Evolutionary conservation across 257 asterid genomes (phyloP), one percentile per base, ranked within the genome.

Genomic region (Linaria vulgaris): DNA sequence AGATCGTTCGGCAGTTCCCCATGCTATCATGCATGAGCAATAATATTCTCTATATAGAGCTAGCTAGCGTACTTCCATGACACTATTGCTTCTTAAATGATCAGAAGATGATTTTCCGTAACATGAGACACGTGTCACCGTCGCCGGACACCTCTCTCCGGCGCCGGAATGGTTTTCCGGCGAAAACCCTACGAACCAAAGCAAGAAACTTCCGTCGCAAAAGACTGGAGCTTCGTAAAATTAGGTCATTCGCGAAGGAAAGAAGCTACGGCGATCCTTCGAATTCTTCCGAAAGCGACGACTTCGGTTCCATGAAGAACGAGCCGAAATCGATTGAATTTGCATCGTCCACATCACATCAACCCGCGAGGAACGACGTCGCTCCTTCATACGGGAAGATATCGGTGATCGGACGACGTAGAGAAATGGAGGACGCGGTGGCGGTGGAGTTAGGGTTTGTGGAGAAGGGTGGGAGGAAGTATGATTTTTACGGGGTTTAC

Each of bases 341-440:
- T 11, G 6, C 34, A 6, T 27, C 34, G 34, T 27, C 6, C 4
- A 2, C 34, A 27, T 3, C 4, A 27, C 4, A 2, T 27, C 34
- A 27, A 6, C 34, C 34, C 4, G 4, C 6, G 34, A 7, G 9
- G 1, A 7, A 34, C 43, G 12, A 41, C 57, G 70, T 58, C 15
- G 56, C 47, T 71, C 56, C 20, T 61, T 55, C 76, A 7, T 78
- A 79, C 50, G 92, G 96, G 0, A 62, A 52, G 59, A 59, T 74
- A 5, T 80, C 95, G 31, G 62, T 77, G 3, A 82, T 84, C 22
- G 95, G 96, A 3, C 70, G 89, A 31, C 63, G 96, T 73, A 74
- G 86, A 11, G 87, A 80, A 52, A 88, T 86, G 94, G 96, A 88
- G 83, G 96, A 88, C 16, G 88, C 81, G 46, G 82, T 82, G 64